Percentiles rank a stretch among this genome's conserved stretches.
Conservation (phyloP, 2,329 filamentous ascomycete species). For the Cladophialophora bantiana region DNA sequence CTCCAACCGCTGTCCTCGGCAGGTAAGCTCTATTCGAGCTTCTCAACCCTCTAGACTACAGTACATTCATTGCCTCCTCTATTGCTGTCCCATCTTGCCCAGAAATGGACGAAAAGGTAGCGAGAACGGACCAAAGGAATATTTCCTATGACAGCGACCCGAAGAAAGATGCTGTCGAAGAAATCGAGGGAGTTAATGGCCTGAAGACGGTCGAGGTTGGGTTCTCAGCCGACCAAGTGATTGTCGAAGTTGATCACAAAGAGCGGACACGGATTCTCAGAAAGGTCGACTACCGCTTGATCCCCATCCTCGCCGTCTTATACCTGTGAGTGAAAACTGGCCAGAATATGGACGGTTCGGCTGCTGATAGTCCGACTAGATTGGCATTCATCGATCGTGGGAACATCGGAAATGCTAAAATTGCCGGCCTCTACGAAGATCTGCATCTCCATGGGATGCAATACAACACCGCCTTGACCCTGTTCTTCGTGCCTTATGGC, state of each 20-base stretch:
- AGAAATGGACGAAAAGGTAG: conserved; percentile 21
- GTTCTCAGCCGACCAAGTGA: conserved; percentile 21
- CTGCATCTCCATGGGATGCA: conserved; percentile 53
- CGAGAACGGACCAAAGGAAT: conserved; percentile 9
- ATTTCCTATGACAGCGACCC: conserved; percentile 12
- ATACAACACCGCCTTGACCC: conserved; percentile 44
- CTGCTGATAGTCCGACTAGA: conserved; percentile 3
- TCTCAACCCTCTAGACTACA: neutral
- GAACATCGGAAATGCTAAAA: conserved; percentile 57
- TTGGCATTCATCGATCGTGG: conserved; percentile 48
- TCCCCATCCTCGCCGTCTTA: conserved; percentile 54
- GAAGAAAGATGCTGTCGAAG: conserved; percentile 12
- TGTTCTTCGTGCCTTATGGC: conserved; percentile 41
- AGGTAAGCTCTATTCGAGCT: neutral
- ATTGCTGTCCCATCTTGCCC: neutral
- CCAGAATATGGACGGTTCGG: neutral
- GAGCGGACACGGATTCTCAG: conserved; percentile 44
- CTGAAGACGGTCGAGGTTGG: conserved; percentile 29
- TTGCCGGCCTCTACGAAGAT: conserved; percentile 53
- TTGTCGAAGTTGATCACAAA: conserved; percentile 27
- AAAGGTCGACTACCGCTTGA: conserved; percentile 53
- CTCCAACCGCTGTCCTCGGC: neutral
- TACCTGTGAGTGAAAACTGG: conserved; percentile 50
- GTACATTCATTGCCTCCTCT: neutral
- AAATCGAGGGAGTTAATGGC: conserved; percentile 23